Evolutionary conservation across 2,329 filamentous ascomycete genomes (phyloP).

Genomic region (Coniochaeta sp.): DNA sequence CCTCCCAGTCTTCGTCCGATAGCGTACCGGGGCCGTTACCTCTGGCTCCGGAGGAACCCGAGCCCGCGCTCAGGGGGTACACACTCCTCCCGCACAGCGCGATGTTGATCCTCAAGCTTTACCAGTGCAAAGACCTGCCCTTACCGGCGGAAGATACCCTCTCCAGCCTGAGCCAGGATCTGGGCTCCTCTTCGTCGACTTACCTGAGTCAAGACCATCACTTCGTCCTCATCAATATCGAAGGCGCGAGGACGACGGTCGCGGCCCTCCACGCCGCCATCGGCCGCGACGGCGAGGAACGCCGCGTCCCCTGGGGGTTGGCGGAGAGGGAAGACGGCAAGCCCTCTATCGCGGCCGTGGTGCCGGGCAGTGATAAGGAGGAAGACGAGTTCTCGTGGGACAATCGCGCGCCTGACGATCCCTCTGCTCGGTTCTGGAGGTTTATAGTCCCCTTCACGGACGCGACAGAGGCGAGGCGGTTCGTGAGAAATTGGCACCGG

Average conservation of each 20-base stretch:
- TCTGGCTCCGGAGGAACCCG: conserved; percentile 23
- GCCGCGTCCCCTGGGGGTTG: conserved; percentile 31
- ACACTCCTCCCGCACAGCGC: conserved; percentile 29
- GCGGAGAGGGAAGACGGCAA: conserved; percentile 10
- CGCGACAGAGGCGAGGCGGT: conserved; percentile 44
- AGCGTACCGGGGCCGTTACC: conserved; percentile 25
- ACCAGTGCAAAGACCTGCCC: conserved; percentile 2
- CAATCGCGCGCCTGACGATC: conserved; percentile 21
- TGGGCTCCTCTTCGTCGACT: neutral
- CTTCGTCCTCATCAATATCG: conserved; percentile 29
- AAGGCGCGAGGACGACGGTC: conserved; percentile 19
- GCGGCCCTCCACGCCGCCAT: conserved; percentile 29
- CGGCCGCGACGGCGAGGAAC: conserved; percentile 31
- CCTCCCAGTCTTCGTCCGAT: conserved; percentile 13
- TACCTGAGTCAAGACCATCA: conserved; percentile 8
- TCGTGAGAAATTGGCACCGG: conserved; percentile 37
- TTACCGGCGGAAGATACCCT: conserved; percentile 12
- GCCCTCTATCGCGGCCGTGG: conserved; percentile 1
- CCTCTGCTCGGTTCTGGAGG: conserved; percentile 26
- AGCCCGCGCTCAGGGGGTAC: conserved; percentile 21
- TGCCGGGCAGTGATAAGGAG: conserved; percentile 11
- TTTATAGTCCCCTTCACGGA: conserved; percentile 51
- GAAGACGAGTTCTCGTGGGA: conserved; percentile 7
- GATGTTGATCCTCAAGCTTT: conserved; percentile 9
- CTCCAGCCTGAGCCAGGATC: conserved; percentile 6